Percentiles rank a stretch among this genome's conserved stretches.
Conservation (phyloP, 139 green algal genomes). For the Coccomyxa sp. region DNA sequence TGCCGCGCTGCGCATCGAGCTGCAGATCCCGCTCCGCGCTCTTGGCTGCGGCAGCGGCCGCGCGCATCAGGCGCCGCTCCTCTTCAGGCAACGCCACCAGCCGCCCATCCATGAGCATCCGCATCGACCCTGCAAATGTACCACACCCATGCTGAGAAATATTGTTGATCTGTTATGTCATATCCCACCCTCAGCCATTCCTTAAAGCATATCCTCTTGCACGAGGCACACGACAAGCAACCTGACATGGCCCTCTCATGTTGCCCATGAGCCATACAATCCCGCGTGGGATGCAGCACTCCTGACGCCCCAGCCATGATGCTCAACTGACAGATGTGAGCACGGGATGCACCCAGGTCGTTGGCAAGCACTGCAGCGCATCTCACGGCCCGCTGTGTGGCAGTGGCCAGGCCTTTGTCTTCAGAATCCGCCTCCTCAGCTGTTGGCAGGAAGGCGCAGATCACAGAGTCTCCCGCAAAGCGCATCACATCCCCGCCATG, state of each 20-base stretch:
- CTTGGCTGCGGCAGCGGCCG: neutral
- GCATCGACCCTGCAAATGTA: slow-evolving; percentile 33
- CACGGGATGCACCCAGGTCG: slow-evolving; percentile 30
- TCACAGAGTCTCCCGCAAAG: slow-evolving; percentile 85
- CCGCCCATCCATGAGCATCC: slow-evolving; percentile 65
- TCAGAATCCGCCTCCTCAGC: slow-evolving; percentile 17
- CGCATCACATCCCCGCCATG: slow-evolving; percentile 77
- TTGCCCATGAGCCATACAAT: too few species aligned
- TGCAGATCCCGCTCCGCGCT: neutral
- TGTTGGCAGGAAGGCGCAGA: slow-evolving; percentile 61
- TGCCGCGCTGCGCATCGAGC: neutral
- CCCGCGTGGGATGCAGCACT: too few species aligned
- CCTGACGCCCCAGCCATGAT: too few species aligned
- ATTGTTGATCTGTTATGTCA: too few species aligned
- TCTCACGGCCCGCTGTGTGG: slow-evolving; percentile 40
- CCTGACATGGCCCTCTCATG: too few species aligned
- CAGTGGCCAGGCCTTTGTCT: slow-evolving; percentile 40
- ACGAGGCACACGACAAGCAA: too few species aligned
- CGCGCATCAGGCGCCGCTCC: neutral
- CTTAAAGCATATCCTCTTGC: too few species aligned
- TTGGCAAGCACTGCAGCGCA: slow-evolving; percentile 51
- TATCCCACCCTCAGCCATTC: too few species aligned
- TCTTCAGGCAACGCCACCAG: slow-evolving; percentile 28
- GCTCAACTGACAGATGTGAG: too few species aligned
- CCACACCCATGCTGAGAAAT: neutral